These are phyloP conservation scores for Escovopsis sp. DNA, from an alignment of 2,329 filamentous ascomycete genomes.

Conservation along the genomic window DNA sequence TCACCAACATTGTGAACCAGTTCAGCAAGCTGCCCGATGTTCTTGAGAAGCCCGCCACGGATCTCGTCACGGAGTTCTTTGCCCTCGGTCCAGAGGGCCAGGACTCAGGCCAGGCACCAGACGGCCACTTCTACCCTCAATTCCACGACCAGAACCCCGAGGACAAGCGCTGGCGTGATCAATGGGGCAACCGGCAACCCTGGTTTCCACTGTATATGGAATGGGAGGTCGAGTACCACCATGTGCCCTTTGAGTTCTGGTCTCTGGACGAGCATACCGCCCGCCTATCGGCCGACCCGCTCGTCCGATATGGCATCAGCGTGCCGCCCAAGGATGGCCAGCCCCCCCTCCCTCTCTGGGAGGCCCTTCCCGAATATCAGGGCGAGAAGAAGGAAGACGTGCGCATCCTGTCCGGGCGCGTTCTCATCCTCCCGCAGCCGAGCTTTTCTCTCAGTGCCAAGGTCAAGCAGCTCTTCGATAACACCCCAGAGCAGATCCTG, in stretches of 20 bases:
- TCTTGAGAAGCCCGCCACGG: background rate
- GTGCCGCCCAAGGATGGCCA: background rate
- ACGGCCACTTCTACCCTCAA: constrained; percentile 4
- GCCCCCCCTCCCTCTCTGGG: constrained; percentile 2
- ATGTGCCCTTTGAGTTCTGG: constrained; percentile 21
- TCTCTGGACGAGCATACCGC: constrained; percentile 12
- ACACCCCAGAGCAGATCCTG: constrained; percentile 11
- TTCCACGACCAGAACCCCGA: constrained; percentile 4
- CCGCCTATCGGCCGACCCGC: constrained; percentile 4
- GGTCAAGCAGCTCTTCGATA: constrained; percentile 18
- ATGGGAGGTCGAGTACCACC: constrained; percentile 27
- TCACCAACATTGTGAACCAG: background rate
- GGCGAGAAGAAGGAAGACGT: constrained; percentile 6
- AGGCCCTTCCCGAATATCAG: background rate
- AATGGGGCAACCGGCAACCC: constrained; percentile 19
- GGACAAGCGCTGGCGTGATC: constrained; percentile 12
- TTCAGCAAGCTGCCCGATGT: background rate
- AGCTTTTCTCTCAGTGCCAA: constrained; percentile 17
- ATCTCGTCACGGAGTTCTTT: constrained; percentile 4
- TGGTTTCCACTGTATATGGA: constrained; percentile 27
- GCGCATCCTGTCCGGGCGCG: constrained; percentile 19
- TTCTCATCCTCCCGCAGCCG: constrained; percentile 25
- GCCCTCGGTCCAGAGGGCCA: background rate
- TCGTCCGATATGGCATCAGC: constrained; percentile 3
- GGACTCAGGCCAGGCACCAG: background rate